Conservation (phyloP, 192 early-diverging fungal species). For the Linnemannia schmuckeri region DNA sequence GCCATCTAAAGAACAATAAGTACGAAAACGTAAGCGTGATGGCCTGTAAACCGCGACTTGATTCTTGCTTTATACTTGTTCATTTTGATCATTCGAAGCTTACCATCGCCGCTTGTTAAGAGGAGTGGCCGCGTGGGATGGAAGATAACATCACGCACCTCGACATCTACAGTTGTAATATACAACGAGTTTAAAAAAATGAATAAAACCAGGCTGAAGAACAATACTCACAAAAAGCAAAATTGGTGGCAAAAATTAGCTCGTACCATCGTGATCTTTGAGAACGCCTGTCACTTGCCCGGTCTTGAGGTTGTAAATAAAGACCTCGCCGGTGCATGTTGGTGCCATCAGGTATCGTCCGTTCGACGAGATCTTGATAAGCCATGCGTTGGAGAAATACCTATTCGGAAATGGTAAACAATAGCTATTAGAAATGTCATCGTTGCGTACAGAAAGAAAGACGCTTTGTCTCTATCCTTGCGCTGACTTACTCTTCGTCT, state of each 20-base stretch:
- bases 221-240: neutral
- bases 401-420: conserved; percentile 43
- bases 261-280: conserved; percentile 83
- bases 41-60: neutral
- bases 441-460: neutral
- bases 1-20: conserved; percentile 63
- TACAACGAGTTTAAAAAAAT: neutral
- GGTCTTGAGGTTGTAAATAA: conserved; percentile 83
- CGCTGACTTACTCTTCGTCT: conserved; percentile 78
- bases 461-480: neutral
- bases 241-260: conserved; percentile 14
- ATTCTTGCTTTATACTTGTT: neutral
- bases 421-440: neutral
- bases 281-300: conserved; percentile 84
- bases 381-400: conserved; percentile 94
- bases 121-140: conserved; percentile 85
- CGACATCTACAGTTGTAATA: conserved; percentile 69
- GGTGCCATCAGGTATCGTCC: conserved; percentile 92
- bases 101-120: conserved; percentile 90
- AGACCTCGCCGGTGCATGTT: conserved; percentile 89
- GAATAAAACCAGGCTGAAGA: neutral
- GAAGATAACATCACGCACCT: conserved; percentile 94
- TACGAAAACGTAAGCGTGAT: neutral
- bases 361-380: conserved; percentile 90
- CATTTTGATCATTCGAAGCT: neutral